Evolutionary conservation across 768 basidiomycete species (phyloP), one percentile per base, ranked within the genome.

Genomic region (Mycena alexandri): DNA sequence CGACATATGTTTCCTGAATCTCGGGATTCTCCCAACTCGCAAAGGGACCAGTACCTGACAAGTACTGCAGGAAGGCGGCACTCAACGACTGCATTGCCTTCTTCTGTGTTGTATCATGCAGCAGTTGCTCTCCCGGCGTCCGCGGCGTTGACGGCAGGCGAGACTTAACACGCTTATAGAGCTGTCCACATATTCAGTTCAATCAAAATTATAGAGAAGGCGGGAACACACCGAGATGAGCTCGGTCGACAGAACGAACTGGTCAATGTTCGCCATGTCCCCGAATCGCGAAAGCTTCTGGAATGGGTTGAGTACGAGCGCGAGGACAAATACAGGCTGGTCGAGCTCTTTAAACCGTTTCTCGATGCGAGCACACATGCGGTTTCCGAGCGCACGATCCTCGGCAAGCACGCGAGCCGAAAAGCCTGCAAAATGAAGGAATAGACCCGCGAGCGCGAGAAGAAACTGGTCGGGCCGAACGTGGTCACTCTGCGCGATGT

Each of bases 401-500:
- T n/a, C 1, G 11, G 22, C 22, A 6, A 61, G 11, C 2, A 8
- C 7, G 12, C 29, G 36, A 6, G 58, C 25, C 6, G 34, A 9
- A 16, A 33, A 29, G 10, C 5, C 12, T 7, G 2, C n/a, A 34
- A 70, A 70, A 25, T 70, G 65, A 12, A 61, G 61, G 41, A 41
- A 70, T 2, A 70, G 46, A 5, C 69, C 69, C 0, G 46, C 69
- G 3, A 70, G 47, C 8, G 60, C 59, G 13, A 67, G 65, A 8
- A 62, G 44, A 24, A 70, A 67, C 34, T 67, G 46, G 53, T 71
- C 66, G 22, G 65, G 61, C 11, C 65, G 69, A 33, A 62, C 62
- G 36, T 62, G 62, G 50, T 71, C 69, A 16, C 66, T 67, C n/a
- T 71, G 66, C 5, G 61, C 36, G 16, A 71, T 67, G 53, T 71